phyloP scores from a whole-genome alignment of 1,284 basidiomycete genomes.

The Irpex rosettiformis region DNA sequence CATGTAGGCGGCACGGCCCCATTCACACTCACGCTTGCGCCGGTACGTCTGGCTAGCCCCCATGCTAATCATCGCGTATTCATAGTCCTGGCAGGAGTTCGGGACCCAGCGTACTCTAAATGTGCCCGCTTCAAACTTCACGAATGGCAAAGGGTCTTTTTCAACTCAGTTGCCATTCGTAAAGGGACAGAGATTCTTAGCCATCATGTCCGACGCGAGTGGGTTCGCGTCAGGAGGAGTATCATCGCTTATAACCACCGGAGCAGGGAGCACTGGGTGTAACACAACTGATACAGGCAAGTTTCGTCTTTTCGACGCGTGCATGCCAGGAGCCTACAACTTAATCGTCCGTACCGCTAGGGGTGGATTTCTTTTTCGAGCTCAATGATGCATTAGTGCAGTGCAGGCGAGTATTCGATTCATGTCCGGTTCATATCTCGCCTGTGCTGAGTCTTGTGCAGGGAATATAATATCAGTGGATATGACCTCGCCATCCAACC shows the following conservation, averaged over 20 bases:
- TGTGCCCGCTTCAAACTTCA: conserved; percentile 54
- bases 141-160: conserved; percentile 52
- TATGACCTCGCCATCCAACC: conserved; percentile 56
- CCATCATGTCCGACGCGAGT: conserved; percentile 69
- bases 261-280: conserved; percentile 44
- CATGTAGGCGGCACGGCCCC: conserved; percentile 58
- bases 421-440: not conserved
- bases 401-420: conserved; percentile 46
- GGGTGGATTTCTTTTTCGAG: conserved; percentile 45
- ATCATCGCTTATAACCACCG: conserved; percentile 49
- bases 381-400: conserved; percentile 54
- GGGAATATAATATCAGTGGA: conserved; percentile 48
- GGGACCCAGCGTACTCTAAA: conserved; percentile 50
- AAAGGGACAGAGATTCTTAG: conserved; percentile 40
- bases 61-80: not conserved
- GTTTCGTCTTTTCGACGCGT: conserved; percentile 16
- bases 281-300: conserved; percentile 44
- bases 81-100: conserved; percentile 37
- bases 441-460: conserved; percentile 22
- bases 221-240: conserved; percentile 67
- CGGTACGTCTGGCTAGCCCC: conserved; percentile 43
- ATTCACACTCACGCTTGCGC: conserved; percentile 53
- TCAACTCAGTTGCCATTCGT: conserved; percentile 41
- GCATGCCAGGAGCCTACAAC: conserved; percentile 7
- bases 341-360: conserved; percentile 17